Base-by-base conservation (phyloP, 805 yeast species). In the Barnettozyma salicaria region DNA sequence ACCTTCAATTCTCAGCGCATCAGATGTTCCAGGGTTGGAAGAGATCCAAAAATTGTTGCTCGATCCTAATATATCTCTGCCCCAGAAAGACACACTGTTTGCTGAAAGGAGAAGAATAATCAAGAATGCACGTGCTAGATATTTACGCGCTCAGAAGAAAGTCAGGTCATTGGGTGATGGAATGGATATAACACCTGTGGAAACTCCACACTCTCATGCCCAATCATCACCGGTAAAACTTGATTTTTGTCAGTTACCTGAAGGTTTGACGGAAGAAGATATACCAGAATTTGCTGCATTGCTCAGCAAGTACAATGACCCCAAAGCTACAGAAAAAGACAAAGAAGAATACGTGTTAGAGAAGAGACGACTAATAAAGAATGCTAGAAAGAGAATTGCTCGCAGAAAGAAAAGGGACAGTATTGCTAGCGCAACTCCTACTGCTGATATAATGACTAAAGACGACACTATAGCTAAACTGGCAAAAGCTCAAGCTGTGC, bases 71-170 rank as follows among this genome's bases (percentile, higher is more conserved):
- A 14, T 36, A 1, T 10, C 43, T 11, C 16, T 23, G 7, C 13
- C 14, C 2, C 26, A 32, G 2, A 37, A 30, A 20, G 34, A 31
- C 6, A 32, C 37, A 9, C 24, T 37, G 8, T 24, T 32, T 9
- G 16, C 32, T 8, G 32, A 29, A 6, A 39, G 37, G n/a, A 37
- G 30, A 18, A 40, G 37, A 14, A 6, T 39, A 2, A 11, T 44
- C 3, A 30, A 34, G 7, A 44, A 41, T 29, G 44, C 46, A 2
- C 43, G 20, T 24, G 26, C 40, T 19, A 43, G 46, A 34, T 9
- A n/a, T 6, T 24, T 18, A 6, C 38, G 44, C 30, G 21, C 26
- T 7, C 34, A 22, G 16, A 27, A 37, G 26, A 20, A 21, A 35
- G 30, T 13, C 4, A 30, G 13, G n/a, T n/a, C n/a, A n/a, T n/a